Conservation (phyloP, 768 basidiomycete genomes). For the Harrya chromipes region DNA sequence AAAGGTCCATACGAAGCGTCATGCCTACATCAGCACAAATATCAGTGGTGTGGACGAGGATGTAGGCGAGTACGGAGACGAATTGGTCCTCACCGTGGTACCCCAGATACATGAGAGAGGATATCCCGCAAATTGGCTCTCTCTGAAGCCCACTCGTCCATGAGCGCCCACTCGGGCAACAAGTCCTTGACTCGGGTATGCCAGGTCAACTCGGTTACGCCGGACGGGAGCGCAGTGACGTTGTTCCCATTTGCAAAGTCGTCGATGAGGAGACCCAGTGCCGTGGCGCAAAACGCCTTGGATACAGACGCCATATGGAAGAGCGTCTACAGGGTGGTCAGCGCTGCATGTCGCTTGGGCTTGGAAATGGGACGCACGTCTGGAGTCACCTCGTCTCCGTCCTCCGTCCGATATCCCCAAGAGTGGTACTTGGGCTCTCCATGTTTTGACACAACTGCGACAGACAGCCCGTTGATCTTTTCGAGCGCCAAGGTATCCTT, state of each 20-base stretch:
- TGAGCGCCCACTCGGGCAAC: conserved; percentile 41
- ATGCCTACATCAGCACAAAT: conserved; percentile 22
- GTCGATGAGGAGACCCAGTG: conserved; percentile 41
- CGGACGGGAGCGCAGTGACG: conserved; percentile 31
- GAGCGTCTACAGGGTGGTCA: conserved; percentile 30
- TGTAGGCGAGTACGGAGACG: background rate
- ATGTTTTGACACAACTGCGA: conserved; percentile 26
- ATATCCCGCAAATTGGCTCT: conserved; percentile 37
- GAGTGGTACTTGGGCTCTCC: conserved; percentile 29
- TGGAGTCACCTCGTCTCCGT: conserved; percentile 28
- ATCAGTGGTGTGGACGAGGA: background rate
- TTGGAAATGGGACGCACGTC: conserved; percentile 27
- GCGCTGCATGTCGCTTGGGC: background rate
- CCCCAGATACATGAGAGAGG: conserved; percentile 40
- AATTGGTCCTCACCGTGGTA: conserved; percentile 30
- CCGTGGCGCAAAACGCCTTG: conserved; percentile 38
- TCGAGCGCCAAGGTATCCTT: conserved; percentile 14
- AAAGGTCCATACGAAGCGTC: conserved; percentile 29
- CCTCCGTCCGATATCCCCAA: conserved; percentile 37
- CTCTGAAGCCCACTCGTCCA: conserved; percentile 38
- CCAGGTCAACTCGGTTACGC: conserved; percentile 34
- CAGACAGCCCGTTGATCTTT: conserved; percentile 31
- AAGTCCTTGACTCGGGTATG: conserved; percentile 35
- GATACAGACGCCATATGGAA: conserved; percentile 37
- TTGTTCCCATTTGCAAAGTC: conserved; percentile 38